Base-by-base conservation (phyloP, 1,139 yeast species). In the Geotrichum candidum region DNA sequence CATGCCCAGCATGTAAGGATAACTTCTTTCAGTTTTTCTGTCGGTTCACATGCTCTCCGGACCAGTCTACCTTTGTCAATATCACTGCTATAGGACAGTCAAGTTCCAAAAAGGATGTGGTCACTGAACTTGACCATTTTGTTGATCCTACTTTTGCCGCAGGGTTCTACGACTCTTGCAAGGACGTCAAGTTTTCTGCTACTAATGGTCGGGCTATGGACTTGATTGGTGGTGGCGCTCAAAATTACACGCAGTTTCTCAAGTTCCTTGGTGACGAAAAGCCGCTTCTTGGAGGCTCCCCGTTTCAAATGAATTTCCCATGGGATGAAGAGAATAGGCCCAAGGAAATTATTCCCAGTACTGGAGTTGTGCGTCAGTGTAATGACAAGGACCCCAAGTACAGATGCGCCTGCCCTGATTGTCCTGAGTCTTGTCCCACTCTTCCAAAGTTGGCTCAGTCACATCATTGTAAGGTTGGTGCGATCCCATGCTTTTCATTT, bases 121-220 rank as follows among this genome's bases (percentile, higher is more conserved):
- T 91, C 0, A 81, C 87, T 0, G 96, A 88, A 70, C 74, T 92
- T 53, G 83, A 85, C 56, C 86, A 85, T 68, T 87, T 73, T 68
- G 84, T 90, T 9, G 83, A 82, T 63, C 80, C 84, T 0, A 70
- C 69, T 0, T 83, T 84, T 76, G 96, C 96, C 0, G 70, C 79
- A 0, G 77, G 73, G 1, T 85, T 92, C 70, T 94, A 78, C 72
- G 88, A 91, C 64, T 89, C 96, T 1, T 94, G 99, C 76, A 88
- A 89, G 69, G 84, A 87, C 65, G 88, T 94, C 72, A 91, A 92
- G 74, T 92, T 94, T 72, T 86, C 94, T 3, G 97, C 97, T 5
- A 91, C 98, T 10, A 92, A 92, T 74, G 97, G 98, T 1, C 89
- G 83, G 69, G 98, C 97, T 9, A 91, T 94, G 97, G 98, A 94